Conservation (phyloP, 2,329 filamentous ascomycete genomes). For the Fusarium sp. region DNA sequence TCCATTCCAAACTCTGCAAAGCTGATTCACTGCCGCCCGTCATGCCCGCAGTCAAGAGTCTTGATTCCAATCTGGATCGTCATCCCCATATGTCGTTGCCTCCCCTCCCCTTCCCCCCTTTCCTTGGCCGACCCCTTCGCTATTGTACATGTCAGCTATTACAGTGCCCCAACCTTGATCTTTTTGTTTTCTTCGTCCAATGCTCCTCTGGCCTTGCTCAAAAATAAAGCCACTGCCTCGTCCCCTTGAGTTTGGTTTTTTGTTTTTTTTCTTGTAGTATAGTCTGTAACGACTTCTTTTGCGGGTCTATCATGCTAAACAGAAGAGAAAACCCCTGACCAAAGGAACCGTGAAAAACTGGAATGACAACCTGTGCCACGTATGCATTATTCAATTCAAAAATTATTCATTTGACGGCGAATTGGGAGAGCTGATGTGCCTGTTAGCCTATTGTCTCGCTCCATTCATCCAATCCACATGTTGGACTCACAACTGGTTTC, state of each 20-base stretch:
- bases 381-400: conserved; percentile 54
- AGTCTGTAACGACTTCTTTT: conserved; percentile 41
- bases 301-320: conserved; percentile 51
- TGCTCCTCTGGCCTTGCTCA: conserved; percentile 20
- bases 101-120: conserved; percentile 16
- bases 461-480: not conserved
- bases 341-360: conserved; percentile 43
- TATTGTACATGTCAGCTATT: conserved; percentile 50
- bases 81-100: conserved; percentile 45
- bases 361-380: conserved; percentile 53
- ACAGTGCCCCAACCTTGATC: conserved; percentile 36
- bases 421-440: conserved; percentile 59
- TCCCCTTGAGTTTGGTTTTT: conserved; percentile 31
- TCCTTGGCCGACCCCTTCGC: conserved; percentile 34
- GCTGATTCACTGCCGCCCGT: conserved; percentile 25
- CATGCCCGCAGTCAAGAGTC: conserved; percentile 31
- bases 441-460: conserved; percentile 45
- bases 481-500: conserved; percentile 59
- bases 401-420: conserved; percentile 60
- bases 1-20: conserved; percentile 44
- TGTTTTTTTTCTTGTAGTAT: conserved; percentile 34
- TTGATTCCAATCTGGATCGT: conserved; percentile 49
- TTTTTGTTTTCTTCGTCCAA: conserved; percentile 20
- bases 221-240: conserved; percentile 7
- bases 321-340: conserved; percentile 28